These are phyloP conservation scores for Houttuynia cordata DNA, from an alignment of 164 flowering plant genomes.

Conservation along the genomic window DNA sequence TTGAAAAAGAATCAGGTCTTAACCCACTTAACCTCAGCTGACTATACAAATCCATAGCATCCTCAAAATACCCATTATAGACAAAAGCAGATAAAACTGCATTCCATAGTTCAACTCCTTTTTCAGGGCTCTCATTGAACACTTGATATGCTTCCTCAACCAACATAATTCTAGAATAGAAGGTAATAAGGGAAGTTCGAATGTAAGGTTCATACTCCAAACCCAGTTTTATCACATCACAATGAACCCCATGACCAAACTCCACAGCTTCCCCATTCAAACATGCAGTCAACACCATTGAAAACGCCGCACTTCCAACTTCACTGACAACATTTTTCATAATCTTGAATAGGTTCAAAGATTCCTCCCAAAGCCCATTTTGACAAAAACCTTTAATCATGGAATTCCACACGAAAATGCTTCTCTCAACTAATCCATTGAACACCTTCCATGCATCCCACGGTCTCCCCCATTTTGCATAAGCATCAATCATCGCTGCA, in stretches of 20 bases:
- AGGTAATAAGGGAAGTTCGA: slow-evolving; percentile 34
- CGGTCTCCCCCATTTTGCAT: slow-evolving; percentile 20
- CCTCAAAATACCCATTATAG: slow-evolving; percentile 15
- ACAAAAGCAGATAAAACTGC: slow-evolving; percentile 43
- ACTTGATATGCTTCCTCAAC: slow-evolving; percentile 24
- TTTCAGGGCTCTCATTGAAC: slow-evolving; percentile 17
- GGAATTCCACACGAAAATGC: slow-evolving; percentile 44
- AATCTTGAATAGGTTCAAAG: slow-evolving; percentile 31
- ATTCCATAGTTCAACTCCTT: slow-evolving; percentile 38
- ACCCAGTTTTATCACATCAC: slow-evolving; percentile 40
- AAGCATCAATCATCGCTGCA: slow-evolving; percentile 46
- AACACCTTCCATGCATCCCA: slow-evolving; percentile 31
- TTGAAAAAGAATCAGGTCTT: slow-evolving; percentile 25
- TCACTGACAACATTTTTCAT: slow-evolving; percentile 24
- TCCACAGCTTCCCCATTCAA: slow-evolving; percentile 18
- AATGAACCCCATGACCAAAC: slow-evolving; percentile 39
- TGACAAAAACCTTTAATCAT: slow-evolving; percentile 43
- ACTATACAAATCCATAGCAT: slow-evolving; percentile 28
- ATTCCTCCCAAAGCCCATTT: slow-evolving; percentile 34
- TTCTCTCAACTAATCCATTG: slow-evolving; percentile 24
- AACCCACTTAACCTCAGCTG: slow-evolving; percentile 20
- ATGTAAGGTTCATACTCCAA: slow-evolving; percentile 36
- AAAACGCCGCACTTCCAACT: slow-evolving; percentile 30
- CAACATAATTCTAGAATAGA: slow-evolving; percentile 36
- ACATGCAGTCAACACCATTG: slow-evolving; percentile 36